Percentiles rank a stretch among this genome's conserved stretches.
These are phyloP conservation scores for Trichoderma reesei DNA, from an alignment of 495 filamentous ascomycete genomes.

Conservation along the genomic window DNA sequence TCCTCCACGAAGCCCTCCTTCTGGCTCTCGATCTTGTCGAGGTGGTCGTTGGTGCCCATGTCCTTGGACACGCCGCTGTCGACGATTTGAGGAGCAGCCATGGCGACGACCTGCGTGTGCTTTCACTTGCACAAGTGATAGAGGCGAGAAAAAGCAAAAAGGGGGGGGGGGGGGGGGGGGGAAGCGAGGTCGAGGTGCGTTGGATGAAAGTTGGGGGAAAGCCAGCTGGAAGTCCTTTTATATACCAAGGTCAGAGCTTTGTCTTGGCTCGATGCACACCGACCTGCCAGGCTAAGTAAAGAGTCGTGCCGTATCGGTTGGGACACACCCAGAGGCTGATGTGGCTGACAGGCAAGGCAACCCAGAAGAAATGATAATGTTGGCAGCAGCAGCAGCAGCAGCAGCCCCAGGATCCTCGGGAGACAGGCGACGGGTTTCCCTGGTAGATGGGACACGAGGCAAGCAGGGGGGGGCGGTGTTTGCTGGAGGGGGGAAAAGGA, in stretches of 20 bases:
- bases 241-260: too few species aligned
- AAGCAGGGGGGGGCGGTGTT: too few species aligned
- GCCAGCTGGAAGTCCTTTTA: too few species aligned
- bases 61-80: conserved; percentile 1
- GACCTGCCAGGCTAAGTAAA: too few species aligned
- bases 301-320: too few species aligned
- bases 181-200: too few species aligned
- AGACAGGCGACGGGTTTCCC: neutral
- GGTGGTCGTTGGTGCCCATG: conserved; percentile 4
- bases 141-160: neutral
- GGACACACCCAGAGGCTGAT: too few species aligned
- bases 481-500: neutral
- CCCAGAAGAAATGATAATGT: neutral
- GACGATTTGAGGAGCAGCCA: neutral
- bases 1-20: conserved; percentile 12
- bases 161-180: neutral
- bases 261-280: neutral
- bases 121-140: neutral
- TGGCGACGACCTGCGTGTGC: neutral
- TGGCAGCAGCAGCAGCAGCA: neutral
- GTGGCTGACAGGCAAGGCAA: neutral
- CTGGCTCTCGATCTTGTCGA: neutral
- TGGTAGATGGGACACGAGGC: neutral
- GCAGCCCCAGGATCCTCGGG: neutral
- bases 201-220: too few species aligned